These are phyloP conservation scores for Podaxis sp. DNA, from an alignment of 768 basidiomycete genomes.

Conservation along the genomic window DNA sequence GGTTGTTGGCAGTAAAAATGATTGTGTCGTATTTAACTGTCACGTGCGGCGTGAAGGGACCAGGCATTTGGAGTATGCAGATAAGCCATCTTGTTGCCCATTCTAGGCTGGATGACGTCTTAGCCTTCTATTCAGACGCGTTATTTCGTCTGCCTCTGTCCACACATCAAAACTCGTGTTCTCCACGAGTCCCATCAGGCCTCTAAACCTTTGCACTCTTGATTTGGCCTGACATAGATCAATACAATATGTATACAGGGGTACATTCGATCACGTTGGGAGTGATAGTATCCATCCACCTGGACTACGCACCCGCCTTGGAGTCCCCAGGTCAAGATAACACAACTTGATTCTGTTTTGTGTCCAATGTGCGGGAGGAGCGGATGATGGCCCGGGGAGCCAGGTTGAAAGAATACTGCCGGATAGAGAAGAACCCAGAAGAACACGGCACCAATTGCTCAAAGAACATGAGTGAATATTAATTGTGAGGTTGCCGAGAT, in stretches of 20 bases:
- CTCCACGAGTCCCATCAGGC: neutral
- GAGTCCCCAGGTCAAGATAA: conserved; percentile 11
- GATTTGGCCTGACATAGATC: neutral
- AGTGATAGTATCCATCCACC: too few species aligned
- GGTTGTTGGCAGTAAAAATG: conserved; percentile 1
- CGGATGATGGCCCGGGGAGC: conserved; percentile 22
- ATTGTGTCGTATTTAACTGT: conserved; percentile 8
- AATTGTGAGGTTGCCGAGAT: neutral
- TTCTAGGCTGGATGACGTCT: conserved; percentile 2
- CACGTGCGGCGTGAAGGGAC: neutral
- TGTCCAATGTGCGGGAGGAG: conserved; percentile 2
- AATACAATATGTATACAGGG: neutral
- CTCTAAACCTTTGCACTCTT: neutral
- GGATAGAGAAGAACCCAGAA: neutral
- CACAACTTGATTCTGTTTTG: conserved; percentile 14
- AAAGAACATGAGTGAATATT: neutral
- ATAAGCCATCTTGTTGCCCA: neutral
- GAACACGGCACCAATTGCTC: conserved; percentile 18
- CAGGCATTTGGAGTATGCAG: neutral
- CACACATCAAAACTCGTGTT: conserved; percentile 7
- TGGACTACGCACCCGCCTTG: too few species aligned
- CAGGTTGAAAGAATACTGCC: conserved; percentile 40
- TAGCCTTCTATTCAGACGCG: neutral
- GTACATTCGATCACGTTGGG: too few species aligned
- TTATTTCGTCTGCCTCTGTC: neutral